Evolutionary conservation across 305 asterid species (phyloP), one percentile per base, ranked within the genome.

Genomic region (Solanum chacoense): DNA sequence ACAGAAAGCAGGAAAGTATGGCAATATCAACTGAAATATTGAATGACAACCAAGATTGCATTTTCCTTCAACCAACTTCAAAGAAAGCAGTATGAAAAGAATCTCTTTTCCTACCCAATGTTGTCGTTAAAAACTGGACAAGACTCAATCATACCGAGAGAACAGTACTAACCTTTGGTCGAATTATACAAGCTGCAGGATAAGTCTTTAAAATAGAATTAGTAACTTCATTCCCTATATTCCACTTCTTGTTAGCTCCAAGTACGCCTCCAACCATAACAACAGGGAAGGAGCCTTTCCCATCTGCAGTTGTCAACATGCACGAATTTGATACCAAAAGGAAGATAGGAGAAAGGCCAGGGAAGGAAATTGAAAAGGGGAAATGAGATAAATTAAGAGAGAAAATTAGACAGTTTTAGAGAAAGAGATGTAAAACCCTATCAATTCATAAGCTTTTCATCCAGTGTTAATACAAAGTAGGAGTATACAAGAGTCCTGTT

Each of bases 201-300:
- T 90, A 97, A 90, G 95, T 93, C 95, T 95, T 92, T 93, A 91
- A 92, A 91, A 97, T 92, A 85, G 92, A 90, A 86, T 91, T 76
- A 8, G 90, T 93, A 88, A 97, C 98, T 93, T 96, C 97, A 87
- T 87, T 88, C 80, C 98, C 99, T 35, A 97, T 92, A 91, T 97
- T 96, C 99, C 99, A 97, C 37, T 85, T 92, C 90, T 91, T 93
- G 92, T 97, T 95, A 87, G 96, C 96, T 92, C 94, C 98, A 76
- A 97, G 98, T 87, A 97, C 98, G 55, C 99, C 99, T 36, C 98
- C 99, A 87, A 97, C 98, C 95, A 97, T 91, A 89, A 97, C 98
- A 90, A 97, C 93, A 77, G 98, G 98, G 93, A 97, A 97, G 91
- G 94, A 90, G 89, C 89, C 94, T 22, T 87, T 94, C 87, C 94